A percentile compares a stretch with the other conserved stretches of the same genome.
phyloP scores from a whole-genome alignment of 2,329 filamentous ascomycete species.

The Raffaelea deltoideospora region DNA sequence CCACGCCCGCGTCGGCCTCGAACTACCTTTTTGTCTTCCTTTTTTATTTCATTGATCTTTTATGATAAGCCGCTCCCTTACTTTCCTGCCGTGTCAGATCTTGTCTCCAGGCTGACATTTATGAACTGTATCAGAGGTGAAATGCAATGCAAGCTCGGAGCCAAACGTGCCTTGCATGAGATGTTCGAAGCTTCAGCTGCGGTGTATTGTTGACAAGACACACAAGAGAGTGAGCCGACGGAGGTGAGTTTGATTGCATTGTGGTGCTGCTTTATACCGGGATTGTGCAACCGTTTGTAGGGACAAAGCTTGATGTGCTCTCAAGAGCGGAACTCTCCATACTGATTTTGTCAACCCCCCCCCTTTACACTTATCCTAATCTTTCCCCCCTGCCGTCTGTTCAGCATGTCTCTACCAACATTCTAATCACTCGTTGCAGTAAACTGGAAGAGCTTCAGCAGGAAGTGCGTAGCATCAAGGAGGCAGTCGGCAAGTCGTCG shows the following conservation, averaged over 20 bases:
- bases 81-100: background rate
- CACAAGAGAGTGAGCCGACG: conserved; percentile 11
- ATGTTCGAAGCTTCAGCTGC: conserved; percentile 10
- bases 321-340: no score
- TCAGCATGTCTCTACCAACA: background rate
- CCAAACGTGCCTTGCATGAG: conserved; percentile 9
- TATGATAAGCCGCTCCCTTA: no score
- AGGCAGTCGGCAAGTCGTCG: conserved; percentile 24
- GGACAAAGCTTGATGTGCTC: background rate
- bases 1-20: background rate
- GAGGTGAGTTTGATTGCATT: no score
- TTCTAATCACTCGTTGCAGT: conserved; percentile 17
- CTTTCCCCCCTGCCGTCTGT: no score
- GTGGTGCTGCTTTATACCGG: background rate
- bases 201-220: conserved; percentile 10
- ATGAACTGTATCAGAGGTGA: conserved; percentile 10
- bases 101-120: no score
- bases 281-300: background rate
- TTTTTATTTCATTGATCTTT: background rate
- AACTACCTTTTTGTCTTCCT: background rate
- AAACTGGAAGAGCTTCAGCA: conserved; percentile 40
- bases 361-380: background rate
- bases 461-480: conserved; percentile 38
- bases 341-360: background rate
- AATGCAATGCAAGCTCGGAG: conserved; percentile 9